These are phyloP conservation scores for Pyrus pyrifolia DNA, from an alignment of 306 rosid species.

Conservation along the genomic window DNA sequence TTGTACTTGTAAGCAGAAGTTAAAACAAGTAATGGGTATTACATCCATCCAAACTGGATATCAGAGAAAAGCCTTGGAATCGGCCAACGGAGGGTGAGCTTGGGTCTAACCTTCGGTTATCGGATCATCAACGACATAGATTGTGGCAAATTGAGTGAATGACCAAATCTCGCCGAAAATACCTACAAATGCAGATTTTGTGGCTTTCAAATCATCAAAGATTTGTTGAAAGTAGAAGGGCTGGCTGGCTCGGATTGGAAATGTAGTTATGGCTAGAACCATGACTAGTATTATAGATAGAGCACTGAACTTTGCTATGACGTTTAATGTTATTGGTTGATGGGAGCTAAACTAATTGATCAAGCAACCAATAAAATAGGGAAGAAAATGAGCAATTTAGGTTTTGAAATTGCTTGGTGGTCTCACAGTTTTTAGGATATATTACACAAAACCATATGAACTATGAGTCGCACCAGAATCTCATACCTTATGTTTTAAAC, in stretches of 20 bases:
- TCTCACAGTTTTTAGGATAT: too few species aligned
- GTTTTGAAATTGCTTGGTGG: background rate
- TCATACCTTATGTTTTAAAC: too few species aligned
- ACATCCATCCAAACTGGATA: conserved; percentile 8
- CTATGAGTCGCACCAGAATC: too few species aligned
- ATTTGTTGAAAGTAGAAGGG: conserved; percentile 14
- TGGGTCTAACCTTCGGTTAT: conserved; percentile 8
- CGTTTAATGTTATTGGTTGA: background rate
- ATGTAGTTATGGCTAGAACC: background rate
- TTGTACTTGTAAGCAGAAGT: conserved; percentile 19
- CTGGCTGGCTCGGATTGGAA: background rate
- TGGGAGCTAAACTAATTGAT: background rate
- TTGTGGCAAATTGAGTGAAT: conserved; percentile 20
- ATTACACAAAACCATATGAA: too few species aligned
- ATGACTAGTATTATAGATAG: background rate
- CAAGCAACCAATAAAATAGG: background rate
- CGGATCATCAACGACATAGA: conserved; percentile 9
- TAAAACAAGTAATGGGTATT: conserved; percentile 1
- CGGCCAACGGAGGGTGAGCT: conserved; percentile 9
- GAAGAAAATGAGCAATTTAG: background rate
- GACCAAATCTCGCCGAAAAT: conserved; percentile 2
- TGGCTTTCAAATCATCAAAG: conserved; percentile 4
- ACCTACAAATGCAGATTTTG: conserved; percentile 12
- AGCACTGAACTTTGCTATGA: background rate
- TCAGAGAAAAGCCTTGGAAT: conserved; percentile 14